Evolutionary conservation across 2,329 filamentous ascomycete species (phyloP), one percentile per base, ranked within the genome.

Genomic region (Pseudocercospora fuligena): DNA sequence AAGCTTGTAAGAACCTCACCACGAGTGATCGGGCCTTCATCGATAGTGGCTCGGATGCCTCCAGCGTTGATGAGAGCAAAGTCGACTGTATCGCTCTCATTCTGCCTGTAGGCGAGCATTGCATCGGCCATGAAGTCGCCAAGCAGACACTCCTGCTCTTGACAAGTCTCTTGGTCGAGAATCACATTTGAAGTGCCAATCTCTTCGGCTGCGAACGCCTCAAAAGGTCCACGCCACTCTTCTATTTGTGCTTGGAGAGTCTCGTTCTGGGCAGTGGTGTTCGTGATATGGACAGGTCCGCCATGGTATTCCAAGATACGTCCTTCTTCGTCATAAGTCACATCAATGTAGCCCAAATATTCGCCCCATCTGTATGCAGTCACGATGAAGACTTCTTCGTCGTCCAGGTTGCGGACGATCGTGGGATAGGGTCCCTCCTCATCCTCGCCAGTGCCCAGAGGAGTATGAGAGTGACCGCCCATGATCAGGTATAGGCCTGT

Each of bases 401-500:
- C 88, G 59, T 87, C 84, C 68, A 82, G 77, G 75, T 90, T 89
- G 29, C 84, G 78, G 61, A 84, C 83, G 60, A 90, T 87, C 14
- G 88, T 90, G 1, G 89, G 89, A 73, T 90, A 90, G 8, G 84
- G 81, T 36, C 88, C 88, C 71, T 83, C 80, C 14, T 88, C 85
- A 25, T 81, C 82, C n/a, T 82, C 76, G 80, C 88, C 86, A 72
- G 86, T 81, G 60, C 88, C 88, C 1, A 91, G 82, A 0, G 86
- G 85, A 0, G 87, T 89, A 77, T 78, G 74, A 65, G 82, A 85
- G 78, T 89, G 87, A 25, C 86, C 87, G 25, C 87, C 87, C 77
- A 90, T 88, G 78, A 90, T 90, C 53, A 90, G 82, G n/a, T 88
- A 85, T n/a, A 91, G 81, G 9, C 88, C 88, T 12, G 83, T 85